Base-by-base conservation (phyloP, 176 grass and related monocot species). In the Saccharum spontaneum region DNA sequence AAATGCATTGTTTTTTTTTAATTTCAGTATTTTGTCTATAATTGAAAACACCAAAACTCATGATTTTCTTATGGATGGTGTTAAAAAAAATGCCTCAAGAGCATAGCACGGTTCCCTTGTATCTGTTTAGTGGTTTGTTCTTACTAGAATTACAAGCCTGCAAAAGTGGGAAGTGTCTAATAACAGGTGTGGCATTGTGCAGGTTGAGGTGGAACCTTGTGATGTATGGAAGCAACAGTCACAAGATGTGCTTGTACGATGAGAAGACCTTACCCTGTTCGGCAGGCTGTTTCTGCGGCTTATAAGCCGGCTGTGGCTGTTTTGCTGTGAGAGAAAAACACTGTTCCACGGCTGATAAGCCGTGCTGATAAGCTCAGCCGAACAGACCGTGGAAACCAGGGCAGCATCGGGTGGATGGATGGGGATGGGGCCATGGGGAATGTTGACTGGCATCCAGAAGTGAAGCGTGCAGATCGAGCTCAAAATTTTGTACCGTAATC, bases 141-240 rank as follows among this genome's bases (percentile, higher is more conserved):
- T 67, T 54, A 75, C 18, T 80, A 13, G 67, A 67, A 13, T 50
- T 18, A 7, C 33, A 71, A 63, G 17, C 3, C 20, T 22, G 16
- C 37, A 5, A 16, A 38, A 12, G 12, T 16, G 1, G 2, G 15
- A 14, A 39, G 1, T 75, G 30, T 48, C 80, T 83, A 79, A 90
- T 24, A 13, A 28, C 7, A 68, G 57, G 11, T 1, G 0, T 59
- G 67, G 11, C 70, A 9, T 82, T 87, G 30, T 44, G 54, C 83
- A 97, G 94, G 80, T 88, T 18, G 88, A 94, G 67, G 49, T 89
- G 22, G 91, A 94, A 34, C 80, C 91, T 11, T 94, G 83, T 78
- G 91, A 95, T 84, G 55, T 95, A 48, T 95, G 97, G 97, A 94
- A 95, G 76, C 89, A 98, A 57, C 91, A 92, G 55, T 95, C 91